Base-by-base conservation (phyloP, 257 asterid genomes). In the Cruciata laevipes region DNA sequence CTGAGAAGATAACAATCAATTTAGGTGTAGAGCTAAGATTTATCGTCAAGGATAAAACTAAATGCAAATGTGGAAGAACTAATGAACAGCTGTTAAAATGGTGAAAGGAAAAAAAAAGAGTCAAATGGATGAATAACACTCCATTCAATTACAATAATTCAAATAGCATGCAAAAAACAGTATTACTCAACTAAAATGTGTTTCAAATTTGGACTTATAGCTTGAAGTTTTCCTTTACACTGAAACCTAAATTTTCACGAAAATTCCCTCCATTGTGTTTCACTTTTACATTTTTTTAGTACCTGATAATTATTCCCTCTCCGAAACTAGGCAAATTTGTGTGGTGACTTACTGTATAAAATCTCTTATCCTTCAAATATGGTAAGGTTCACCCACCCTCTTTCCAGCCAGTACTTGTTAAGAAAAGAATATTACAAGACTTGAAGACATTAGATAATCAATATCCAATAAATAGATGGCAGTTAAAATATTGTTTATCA, bases 1-100 rank as follows among this genome's bases (percentile, higher is more conserved):
- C 99, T 94, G 90, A 38, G 42, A 49, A 71, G n/a, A 24, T 5
- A 67, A 52, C 49, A 52, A 56, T 38, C 61, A 42, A 32, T 42
- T 8, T 61, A 2, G 64, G 66, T 37, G 31, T 13, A 47, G 20
- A 44, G 53, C 53, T 13, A 44, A 47, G 52, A 24, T 58, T 71
- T 40, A 16, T 35, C 17, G 55, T 40, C 38, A 55, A 53, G 17
- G 33, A 63, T 71, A 37, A 63, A 16, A 31, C 14, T 30, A 52
- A 52, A 44, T 67, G 51, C 70, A 49, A n/a, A 51, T 8, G 58
- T 12, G 51, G 49, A 51, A n/a, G 55, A 47, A 47, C 55, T 3
- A 42, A 13, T 42, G 32, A 51, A n/a, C 47, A 31, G 47, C 5
- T 27, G 4, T 30, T 16, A 66, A 65, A 14, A 25, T 65, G 60